These are phyloP conservation scores for Colletotrichum theobromicola DNA, from an alignment of 2,329 filamentous ascomycete species.

Conservation along the genomic window DNA sequence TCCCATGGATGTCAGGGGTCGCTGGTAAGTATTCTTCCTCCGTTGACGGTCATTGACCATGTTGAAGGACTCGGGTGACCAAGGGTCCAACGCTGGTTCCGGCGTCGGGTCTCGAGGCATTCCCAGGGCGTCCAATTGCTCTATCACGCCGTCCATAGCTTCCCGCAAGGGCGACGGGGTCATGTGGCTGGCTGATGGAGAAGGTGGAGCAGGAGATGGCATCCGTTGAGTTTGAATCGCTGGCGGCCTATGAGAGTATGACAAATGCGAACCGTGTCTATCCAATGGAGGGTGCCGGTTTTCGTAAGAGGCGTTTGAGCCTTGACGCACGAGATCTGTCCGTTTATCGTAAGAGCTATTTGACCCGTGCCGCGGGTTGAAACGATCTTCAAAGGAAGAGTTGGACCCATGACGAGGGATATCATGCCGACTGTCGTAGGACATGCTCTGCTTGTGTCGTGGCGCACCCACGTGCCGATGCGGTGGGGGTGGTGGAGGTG, in stretches of 20 bases:
- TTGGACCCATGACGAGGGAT: constrained; percentile 44
- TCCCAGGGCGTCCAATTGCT: constrained; percentile 87
- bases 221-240: constrained; percentile 59
- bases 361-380: constrained; percentile 41
- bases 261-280: constrained; percentile 43
- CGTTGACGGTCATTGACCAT: constrained; percentile 50
- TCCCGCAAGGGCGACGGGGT: constrained; percentile 92
- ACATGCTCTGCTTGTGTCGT: constrained; percentile 35
- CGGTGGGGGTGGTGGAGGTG: constrained; percentile 83
- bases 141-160: constrained; percentile 98
- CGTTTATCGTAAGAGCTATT: constrained; percentile 45
- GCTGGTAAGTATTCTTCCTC: constrained; percentile 36
- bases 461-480: constrained; percentile 69
- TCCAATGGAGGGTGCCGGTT: constrained; percentile 27
- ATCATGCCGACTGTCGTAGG: constrained; percentile 31
- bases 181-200: constrained; percentile 68
- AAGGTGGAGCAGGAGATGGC: constrained; percentile 70
- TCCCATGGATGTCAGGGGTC: constrained; percentile 78
- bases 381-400: constrained; percentile 40
- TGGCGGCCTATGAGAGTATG: constrained; percentile 41
- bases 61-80: constrained; percentile 90
- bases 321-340: constrained; percentile 28
- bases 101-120: constrained; percentile 61
- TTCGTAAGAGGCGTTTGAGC: constrained; percentile 36
- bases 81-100: constrained; percentile 70